Percentiles rank a stretch among this genome's conserved stretches.
These are phyloP conservation scores for Cymodocea nodosa DNA, from an alignment of 116 monocot species.

Conservation along the genomic window DNA sequence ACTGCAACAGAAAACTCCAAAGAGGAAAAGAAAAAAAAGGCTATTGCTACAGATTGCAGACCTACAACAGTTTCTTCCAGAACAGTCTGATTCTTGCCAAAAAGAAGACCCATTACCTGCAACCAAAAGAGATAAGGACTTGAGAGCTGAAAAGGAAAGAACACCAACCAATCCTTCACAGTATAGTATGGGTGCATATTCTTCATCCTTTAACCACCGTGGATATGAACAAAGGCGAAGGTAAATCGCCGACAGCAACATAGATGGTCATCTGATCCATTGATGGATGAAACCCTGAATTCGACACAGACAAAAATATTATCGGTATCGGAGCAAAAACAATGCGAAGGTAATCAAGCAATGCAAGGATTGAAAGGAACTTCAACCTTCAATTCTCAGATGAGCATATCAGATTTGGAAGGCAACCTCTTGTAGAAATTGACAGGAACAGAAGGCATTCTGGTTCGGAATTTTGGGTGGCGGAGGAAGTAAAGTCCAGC, in stretches of 20 bases:
- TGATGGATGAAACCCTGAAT: too few relatives aligned
- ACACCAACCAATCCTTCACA: not conserved
- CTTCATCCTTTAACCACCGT: not conserved
- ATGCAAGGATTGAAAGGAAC: not conserved
- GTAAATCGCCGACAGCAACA: too few relatives aligned
- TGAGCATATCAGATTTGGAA: slow-evolving; percentile 59
- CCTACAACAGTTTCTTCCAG: too few relatives aligned
- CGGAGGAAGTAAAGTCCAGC: slow-evolving; percentile 46
- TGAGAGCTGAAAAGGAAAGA: not conserved
- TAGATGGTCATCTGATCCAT: too few relatives aligned
- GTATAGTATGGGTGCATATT: not conserved
- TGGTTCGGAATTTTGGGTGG: slow-evolving; percentile 65
- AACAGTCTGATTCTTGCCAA: not conserved
- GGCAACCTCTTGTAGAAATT: slow-evolving; percentile 79
- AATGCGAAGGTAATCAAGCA: not conserved
- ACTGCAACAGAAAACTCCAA: too few relatives aligned
- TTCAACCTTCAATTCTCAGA: slow-evolving; percentile 23
- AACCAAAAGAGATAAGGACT: not conserved
- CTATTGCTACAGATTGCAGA: too few relatives aligned
- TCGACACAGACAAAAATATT: too few relatives aligned
- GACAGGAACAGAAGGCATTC: slow-evolving; percentile 54
- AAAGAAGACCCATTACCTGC: not conserved
- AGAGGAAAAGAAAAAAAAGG: too few relatives aligned
- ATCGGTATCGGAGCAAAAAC: too few relatives aligned
- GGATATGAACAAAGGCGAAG: too few relatives aligned